phyloP scores from a whole-genome alignment of 208 protist genomes.

The Trypanosoma mega region DNA sequence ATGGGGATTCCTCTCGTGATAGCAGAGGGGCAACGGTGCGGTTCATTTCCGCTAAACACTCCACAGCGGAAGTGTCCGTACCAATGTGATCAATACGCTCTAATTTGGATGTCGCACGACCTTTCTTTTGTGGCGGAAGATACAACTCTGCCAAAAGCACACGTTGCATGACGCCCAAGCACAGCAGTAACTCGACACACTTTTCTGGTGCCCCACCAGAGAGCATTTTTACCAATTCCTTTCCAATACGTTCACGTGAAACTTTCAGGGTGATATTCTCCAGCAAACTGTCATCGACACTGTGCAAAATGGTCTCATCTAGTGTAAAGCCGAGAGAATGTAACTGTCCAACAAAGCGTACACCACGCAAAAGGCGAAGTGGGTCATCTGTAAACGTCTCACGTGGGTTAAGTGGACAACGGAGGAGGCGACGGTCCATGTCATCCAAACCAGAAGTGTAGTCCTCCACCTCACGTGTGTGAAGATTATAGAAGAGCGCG shows the following conservation, averaged over 20 bases:
- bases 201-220: conserved; percentile 40
- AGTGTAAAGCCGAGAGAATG: conserved; percentile 82
- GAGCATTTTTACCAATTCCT: conserved; percentile 86
- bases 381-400: conserved; percentile 94
- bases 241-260: conserved; percentile 83
- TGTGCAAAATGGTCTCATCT: conserved; percentile 45
- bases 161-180: conserved; percentile 57
- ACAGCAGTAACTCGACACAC: conserved; percentile 61
- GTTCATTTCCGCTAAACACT: conserved; percentile 35
- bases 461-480: conserved; percentile 93
- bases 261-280: conserved; percentile 71
- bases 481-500: conserved; percentile 99
- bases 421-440: conserved; percentile 75
- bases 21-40: conserved; percentile 34
- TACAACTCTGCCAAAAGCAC: conserved; percentile 67
- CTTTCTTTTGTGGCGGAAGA: conserved; percentile 46
- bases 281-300: conserved; percentile 54
- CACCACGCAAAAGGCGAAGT: conserved; percentile 90
- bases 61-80: conserved; percentile 13
- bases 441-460: conserved; percentile 93
- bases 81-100: conserved; percentile 39
- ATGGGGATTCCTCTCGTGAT: conserved; percentile 15
- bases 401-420: conserved; percentile 86
- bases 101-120: conserved; percentile 35
- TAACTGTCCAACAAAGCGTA: conserved; percentile 92